Percentiles rank a stretch among this genome's conserved stretches.
Conservation (phyloP, 2,329 filamentous ascomycete species). For the Venturia oleaginea region DNA sequence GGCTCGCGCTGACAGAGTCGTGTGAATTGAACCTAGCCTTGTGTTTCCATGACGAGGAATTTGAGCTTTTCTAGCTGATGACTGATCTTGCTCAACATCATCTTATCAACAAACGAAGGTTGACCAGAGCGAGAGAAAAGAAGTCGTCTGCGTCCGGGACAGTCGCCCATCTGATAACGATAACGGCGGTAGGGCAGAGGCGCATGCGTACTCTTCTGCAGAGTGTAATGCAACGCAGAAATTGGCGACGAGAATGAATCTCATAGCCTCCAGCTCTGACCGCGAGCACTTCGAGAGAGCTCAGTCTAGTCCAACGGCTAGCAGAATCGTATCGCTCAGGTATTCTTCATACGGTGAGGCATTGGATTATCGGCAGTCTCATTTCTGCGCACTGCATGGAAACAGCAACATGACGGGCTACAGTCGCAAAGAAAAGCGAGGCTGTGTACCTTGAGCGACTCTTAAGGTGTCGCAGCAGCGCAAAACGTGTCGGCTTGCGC, state of each 20-base stretch:
- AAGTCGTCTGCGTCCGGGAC: neutral
- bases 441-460: neutral
- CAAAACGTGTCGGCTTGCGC: neutral
- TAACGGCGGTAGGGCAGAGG: neutral
- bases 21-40: neutral
- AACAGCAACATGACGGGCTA: neutral
- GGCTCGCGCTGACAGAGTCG: too few species aligned
- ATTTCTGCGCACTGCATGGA: neutral
- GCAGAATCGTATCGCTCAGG: neutral
- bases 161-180: neutral
- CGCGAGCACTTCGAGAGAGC: neutral
- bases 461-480: neutral
- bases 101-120: neutral
- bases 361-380: neutral
- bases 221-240: neutral
- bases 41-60: neutral
- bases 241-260: neutral
- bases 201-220: neutral
- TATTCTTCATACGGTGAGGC: neutral
- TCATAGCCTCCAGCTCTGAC: neutral
- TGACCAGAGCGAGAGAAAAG: neutral
- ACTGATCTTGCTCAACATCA: neutral
- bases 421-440: neutral
- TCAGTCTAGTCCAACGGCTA: neutral
- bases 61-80: neutral